These are phyloP conservation scores for Cordyceps militaris DNA, from an alignment of 2,329 filamentous ascomycete species.

Conservation along the genomic window DNA sequence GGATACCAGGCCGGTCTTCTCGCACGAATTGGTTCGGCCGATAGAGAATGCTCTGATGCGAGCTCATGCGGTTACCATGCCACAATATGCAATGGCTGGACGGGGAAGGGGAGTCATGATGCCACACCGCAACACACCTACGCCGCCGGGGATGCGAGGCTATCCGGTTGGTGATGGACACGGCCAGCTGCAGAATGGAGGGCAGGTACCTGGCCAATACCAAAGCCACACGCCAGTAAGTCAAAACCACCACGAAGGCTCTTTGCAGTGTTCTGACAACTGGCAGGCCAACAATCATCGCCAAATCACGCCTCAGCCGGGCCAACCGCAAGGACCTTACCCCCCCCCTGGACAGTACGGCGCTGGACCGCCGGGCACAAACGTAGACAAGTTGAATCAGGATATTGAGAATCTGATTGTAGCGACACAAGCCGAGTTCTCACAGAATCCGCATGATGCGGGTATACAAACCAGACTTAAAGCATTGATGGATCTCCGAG, in stretches of 20 bases:
- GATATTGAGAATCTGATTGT: constrained; percentile 76
- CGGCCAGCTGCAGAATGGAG: constrained; percentile 26
- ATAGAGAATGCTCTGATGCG: constrained; percentile 95
- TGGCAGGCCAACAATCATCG: constrained; percentile 19
- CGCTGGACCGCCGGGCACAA: constrained; percentile 41
- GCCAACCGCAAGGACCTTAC: constrained; percentile 31
- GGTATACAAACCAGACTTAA: constrained; percentile 72
- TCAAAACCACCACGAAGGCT: neutral
- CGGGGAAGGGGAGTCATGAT: constrained; percentile 42
- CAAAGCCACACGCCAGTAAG: constrained; percentile 11
- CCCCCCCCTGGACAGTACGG: constrained; percentile 34
- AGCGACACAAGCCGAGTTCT: constrained; percentile 65
- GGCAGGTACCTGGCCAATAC: constrained; percentile 21
- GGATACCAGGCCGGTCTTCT: constrained; percentile 87
- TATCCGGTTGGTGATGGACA: constrained; percentile 19
- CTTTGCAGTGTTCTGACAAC: constrained; percentile 11
- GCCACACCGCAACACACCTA: constrained; percentile 65
- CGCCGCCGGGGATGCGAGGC: constrained; percentile 50
- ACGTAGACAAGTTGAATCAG: constrained; percentile 68
- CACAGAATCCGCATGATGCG: constrained; percentile 67
- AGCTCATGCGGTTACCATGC: constrained; percentile 56
- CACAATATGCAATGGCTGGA: constrained; percentile 40
- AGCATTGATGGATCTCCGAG: constrained; percentile 77
- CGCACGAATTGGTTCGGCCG: constrained; percentile 74
- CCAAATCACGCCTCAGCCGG: constrained; percentile 33